Evolutionary conservation across 2,329 filamentous ascomycete species (phyloP), one percentile per base, ranked within the genome.

Genomic region (Fusarium sp.): DNA sequence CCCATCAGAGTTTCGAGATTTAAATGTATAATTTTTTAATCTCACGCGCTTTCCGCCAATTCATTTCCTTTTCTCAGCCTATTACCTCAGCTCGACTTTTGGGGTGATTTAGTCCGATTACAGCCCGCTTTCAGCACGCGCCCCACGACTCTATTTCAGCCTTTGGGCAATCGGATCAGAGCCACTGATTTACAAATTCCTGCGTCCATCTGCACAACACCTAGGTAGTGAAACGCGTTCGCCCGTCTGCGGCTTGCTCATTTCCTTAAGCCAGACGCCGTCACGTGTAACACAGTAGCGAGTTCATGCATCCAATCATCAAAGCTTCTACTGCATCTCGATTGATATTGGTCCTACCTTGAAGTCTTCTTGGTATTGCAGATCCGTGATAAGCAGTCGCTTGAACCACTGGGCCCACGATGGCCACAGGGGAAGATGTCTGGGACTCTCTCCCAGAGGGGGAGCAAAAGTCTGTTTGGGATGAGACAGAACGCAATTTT

Each of bases 401-500:
- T 47, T 41, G 22, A 42, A 57, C 26, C 33, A 42, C 39, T 39
- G 51, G 61, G 67, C 48, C 64, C 69, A 60, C 42, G 47, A 78
- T 78, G 76, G 68, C 75, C 67, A 58, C 68, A 51, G 52, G 66
- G 55, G 76, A 78, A 42, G 76, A 78, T 39, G 75, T 75, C 49
- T 81, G 79, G 80, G 75, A 77, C 24, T 70, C 75, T 20, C 79
- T 83, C 48, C 79, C 80, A 13, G 56, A 61, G 38, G 77, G 82
- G 9, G 81, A 82, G 67, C 77, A 80, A 49, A 74, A 74, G 33
- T 79, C 77, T 15, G 78, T 82, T n/a, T 83, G 82, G 82, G 73
- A 80, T 36, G 80, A 83, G 61, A 81, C 80, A 22, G 82, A 83
- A 54, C 68, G 72, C 48, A 82, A 81, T 42, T 83, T 82, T 36